These are phyloP conservation scores for Saccharata proteae DNA, from an alignment of 2,329 filamentous ascomycete genomes.

Conservation along the genomic window DNA sequence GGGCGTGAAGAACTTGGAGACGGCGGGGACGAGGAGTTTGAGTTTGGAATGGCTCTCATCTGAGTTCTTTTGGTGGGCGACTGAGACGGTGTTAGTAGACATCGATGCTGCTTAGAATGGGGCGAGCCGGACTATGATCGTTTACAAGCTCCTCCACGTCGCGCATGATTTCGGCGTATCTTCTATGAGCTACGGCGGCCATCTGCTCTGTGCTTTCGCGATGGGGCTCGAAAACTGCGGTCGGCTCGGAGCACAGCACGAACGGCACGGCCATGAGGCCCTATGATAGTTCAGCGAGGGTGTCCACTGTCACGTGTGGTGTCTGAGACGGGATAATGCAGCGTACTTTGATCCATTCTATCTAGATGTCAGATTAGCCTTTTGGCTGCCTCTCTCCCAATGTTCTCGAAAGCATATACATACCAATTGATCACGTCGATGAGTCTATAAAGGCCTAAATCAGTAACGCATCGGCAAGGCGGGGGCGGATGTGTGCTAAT, in stretches of 20 bases:
- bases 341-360: slow-evolving; percentile 84
- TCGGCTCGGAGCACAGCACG: slow-evolving; percentile 90
- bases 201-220: slow-evolving; percentile 56
- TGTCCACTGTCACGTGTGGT: no score
- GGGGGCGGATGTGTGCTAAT: not conserved
- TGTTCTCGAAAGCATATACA: slow-evolving; percentile 31
- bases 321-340: not conserved
- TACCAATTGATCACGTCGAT: slow-evolving; percentile 82
- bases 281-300: slow-evolving; percentile 11
- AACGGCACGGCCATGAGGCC: slow-evolving; percentile 81
- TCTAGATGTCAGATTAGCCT: slow-evolving; percentile 24
- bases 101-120: slow-evolving; percentile 1
- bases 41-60: slow-evolving; percentile 71
- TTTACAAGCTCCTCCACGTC: slow-evolving; percentile 88
- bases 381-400: not conserved
- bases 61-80: slow-evolving; percentile 55
- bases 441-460: slow-evolving; percentile 54
- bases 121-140: slow-evolving; percentile 59
- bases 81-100: slow-evolving; percentile 29
- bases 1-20: slow-evolving; percentile 88
- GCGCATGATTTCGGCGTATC: slow-evolving; percentile 89
- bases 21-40: slow-evolving; percentile 77
- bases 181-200: slow-evolving; percentile 67
- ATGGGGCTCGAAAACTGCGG: slow-evolving; percentile 64
- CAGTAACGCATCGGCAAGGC: slow-evolving; percentile 4